A percentile compares a stretch with the other conserved stretches of the same genome.
These are phyloP conservation scores for Hymenotorrendiella dingleyae DNA, from an alignment of 2,329 filamentous ascomycete genomes.

Conservation along the genomic window DNA sequence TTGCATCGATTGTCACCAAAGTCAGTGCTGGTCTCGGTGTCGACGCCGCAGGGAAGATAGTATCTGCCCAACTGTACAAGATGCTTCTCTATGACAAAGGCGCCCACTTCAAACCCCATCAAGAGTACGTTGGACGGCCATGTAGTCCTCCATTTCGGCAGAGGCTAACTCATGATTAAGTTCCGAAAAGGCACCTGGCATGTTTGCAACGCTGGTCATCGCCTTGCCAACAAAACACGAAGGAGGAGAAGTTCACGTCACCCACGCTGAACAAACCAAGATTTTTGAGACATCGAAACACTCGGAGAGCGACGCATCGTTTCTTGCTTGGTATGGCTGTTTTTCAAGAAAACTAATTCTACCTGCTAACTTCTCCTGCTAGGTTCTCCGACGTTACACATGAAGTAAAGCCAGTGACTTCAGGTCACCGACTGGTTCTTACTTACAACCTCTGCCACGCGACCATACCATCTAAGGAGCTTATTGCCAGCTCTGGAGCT, in stretches of 20 bases:
- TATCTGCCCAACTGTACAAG: slow-evolving; percentile 38
- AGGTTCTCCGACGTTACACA: slow-evolving; percentile 50
- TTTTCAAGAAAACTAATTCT: neutral
- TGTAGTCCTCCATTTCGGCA: neutral
- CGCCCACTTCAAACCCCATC: slow-evolving; percentile 42
- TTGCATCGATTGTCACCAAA: slow-evolving; percentile 21
- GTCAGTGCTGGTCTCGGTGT: slow-evolving; percentile 32
- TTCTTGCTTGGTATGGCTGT: slow-evolving; percentile 10
- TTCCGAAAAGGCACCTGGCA: slow-evolving; percentile 40
- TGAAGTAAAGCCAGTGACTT: slow-evolving; percentile 41
- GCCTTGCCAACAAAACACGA: slow-evolving; percentile 41
- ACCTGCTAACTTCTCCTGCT: neutral
- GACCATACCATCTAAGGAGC: slow-evolving; percentile 2
- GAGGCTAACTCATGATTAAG: slow-evolving; percentile 3
- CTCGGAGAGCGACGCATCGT: slow-evolving; percentile 3
- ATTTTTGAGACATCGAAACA: slow-evolving; percentile 3
- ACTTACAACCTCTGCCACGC: slow-evolving; percentile 45
- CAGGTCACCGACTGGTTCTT: slow-evolving; percentile 44
- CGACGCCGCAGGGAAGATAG: slow-evolving; percentile 8
- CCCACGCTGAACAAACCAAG: slow-evolving; percentile 33
- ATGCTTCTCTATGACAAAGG: slow-evolving; percentile 45
- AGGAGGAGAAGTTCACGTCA: slow-evolving; percentile 40
- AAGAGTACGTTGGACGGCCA: slow-evolving; percentile 28
- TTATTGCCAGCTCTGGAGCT: slow-evolving; percentile 3
- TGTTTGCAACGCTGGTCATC: slow-evolving; percentile 48